Evolutionary conservation across 1,284 basidiomycete species (phyloP).

Genomic region (Puccinia novopanici): DNA sequence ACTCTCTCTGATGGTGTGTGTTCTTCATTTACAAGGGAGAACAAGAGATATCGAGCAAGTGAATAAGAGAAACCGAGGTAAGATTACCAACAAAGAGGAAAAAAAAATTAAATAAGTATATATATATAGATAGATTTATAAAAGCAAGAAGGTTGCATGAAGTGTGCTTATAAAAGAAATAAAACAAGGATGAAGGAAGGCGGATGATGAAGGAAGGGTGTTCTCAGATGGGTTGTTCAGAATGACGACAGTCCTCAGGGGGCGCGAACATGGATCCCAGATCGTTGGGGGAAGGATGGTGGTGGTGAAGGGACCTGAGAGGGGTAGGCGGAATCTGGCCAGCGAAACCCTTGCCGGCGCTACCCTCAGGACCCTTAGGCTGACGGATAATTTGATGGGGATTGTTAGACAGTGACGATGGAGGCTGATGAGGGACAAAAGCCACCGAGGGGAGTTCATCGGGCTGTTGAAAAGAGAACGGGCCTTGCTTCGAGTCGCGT

Average conservation of each 20-base stretch:
- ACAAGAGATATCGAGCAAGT: not conserved
- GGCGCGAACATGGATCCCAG: not conserved
- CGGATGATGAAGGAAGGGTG: no score
- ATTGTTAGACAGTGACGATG: not conserved
- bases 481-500: not conserved
- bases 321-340: not conserved
- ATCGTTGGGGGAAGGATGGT: not conserved
- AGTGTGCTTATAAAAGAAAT: not conserved
- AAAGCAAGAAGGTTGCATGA: not conserved
- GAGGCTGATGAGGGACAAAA: not conserved
- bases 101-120: not conserved
- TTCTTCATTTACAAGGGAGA: no score
- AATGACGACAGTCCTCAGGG: not conserved
- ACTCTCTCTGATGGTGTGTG: no score
- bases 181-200: not conserved
- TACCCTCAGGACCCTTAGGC: constrained; percentile 39
- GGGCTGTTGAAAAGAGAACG: constrained; percentile 16
- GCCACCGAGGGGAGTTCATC: not conserved
- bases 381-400: constrained; percentile 39
- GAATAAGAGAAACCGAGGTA: not conserved
- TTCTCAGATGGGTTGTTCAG: not conserved
- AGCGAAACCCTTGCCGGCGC: constrained; percentile 35
- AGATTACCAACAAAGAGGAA: not conserved
- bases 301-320: not conserved
- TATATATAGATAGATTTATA: no score